Percentiles rank a stretch among this genome's conserved stretches.
Evolutionary conservation across 202 grass and related monocot genomes (phyloP).

Genomic region (Tripidium arundinaceum): DNA sequence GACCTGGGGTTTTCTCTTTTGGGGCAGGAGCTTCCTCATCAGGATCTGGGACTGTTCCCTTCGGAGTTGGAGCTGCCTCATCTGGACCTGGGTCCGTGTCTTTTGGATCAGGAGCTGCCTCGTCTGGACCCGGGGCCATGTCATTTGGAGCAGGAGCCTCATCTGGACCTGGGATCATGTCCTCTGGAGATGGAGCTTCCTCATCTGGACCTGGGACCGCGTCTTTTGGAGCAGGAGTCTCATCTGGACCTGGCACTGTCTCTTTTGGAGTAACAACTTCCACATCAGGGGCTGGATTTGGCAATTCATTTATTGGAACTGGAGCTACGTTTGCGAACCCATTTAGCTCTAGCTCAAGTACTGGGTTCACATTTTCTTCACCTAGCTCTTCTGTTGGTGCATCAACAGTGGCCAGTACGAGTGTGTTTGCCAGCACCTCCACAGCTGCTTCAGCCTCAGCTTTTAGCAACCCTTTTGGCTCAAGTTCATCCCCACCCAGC

Average conservation of each 20-base stretch:
- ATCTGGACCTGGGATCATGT: slow-evolving; percentile 14
- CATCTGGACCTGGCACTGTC: slow-evolving; percentile 11
- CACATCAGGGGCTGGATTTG: slow-evolving; percentile 31
- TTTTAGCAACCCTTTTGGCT: slow-evolving; percentile 44
- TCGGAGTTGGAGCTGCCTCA: slow-evolving; percentile 23
- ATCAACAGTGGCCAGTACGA: slow-evolving; percentile 37
- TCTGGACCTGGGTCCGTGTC: neutral
- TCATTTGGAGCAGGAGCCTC: slow-evolving; percentile 28
- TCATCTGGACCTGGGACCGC: slow-evolving; percentile 31
- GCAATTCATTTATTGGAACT: slow-evolving; percentile 40
- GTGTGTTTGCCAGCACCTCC: slow-evolving; percentile 49
- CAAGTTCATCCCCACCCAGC: slow-evolving; percentile 44
- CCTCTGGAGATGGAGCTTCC: slow-evolving; percentile 33
- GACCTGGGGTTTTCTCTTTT: slow-evolving; percentile 39
- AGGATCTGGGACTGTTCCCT: slow-evolving; percentile 21
- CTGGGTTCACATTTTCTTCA: slow-evolving; percentile 59
- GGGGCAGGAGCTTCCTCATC: slow-evolving; percentile 20
- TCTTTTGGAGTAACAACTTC: slow-evolving; percentile 39
- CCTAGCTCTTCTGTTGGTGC: slow-evolving; percentile 41
- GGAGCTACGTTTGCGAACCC: slow-evolving; percentile 29
- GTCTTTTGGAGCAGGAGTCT: slow-evolving; percentile 36
- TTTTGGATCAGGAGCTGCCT: slow-evolving; percentile 7
- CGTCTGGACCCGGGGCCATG: neutral
- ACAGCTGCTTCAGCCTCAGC: slow-evolving; percentile 26
- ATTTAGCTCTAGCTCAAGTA: slow-evolving; percentile 32